Conservation (phyloP, 2,329 filamentous ascomycete genomes). For the Macrophomina tecta region DNA sequence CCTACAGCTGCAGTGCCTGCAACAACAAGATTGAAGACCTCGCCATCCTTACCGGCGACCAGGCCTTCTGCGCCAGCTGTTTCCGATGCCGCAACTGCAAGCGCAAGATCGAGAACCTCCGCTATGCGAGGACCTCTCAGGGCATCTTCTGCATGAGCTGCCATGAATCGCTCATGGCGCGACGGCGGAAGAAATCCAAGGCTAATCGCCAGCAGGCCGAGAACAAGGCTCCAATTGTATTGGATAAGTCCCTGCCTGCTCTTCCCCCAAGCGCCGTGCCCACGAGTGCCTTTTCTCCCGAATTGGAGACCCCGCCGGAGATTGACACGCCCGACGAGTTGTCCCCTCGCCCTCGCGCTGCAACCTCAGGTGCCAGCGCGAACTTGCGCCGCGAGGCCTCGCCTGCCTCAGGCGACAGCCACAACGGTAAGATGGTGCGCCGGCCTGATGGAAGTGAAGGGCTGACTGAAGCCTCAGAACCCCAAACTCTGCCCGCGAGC, state of each 20-base stretch:
- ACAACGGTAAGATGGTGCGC: slow-evolving; percentile 40
- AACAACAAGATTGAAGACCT: slow-evolving; percentile 98
- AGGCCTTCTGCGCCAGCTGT: slow-evolving; percentile 96
- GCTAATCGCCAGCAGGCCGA: slow-evolving; percentile 42
- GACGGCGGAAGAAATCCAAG: slow-evolving; percentile 85
- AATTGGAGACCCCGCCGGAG: slow-evolving; percentile 65
- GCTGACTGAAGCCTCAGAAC: slow-evolving; percentile 53
- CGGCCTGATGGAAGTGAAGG: neutral
- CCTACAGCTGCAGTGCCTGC: slow-evolving; percentile 97
- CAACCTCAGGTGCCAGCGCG: slow-evolving; percentile 32
- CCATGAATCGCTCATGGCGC: slow-evolving; percentile 94
- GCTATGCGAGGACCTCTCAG: slow-evolving; percentile 96
- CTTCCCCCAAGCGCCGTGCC: slow-evolving; percentile 77
- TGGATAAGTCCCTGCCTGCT: slow-evolving; percentile 92
- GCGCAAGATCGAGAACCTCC: slow-evolving; percentile 96
- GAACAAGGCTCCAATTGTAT: slow-evolving; percentile 62
- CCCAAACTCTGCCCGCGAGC: slow-evolving; percentile 71
- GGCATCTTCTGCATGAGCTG: slow-evolving; percentile 99
- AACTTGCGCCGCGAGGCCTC: slow-evolving; percentile 48
- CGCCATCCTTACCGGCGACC: slow-evolving; percentile 95
- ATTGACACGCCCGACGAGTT: slow-evolving; percentile 62
- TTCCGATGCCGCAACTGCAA: slow-evolving; percentile 99
- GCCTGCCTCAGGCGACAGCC: slow-evolving; percentile 40
- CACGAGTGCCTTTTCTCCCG: slow-evolving; percentile 62
- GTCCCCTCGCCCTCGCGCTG: slow-evolving; percentile 32